Evolutionary conservation across 805 yeast genomes (phyloP), one percentile per base, ranked within the genome.

Genomic region (Starmerella davenportii): DNA sequence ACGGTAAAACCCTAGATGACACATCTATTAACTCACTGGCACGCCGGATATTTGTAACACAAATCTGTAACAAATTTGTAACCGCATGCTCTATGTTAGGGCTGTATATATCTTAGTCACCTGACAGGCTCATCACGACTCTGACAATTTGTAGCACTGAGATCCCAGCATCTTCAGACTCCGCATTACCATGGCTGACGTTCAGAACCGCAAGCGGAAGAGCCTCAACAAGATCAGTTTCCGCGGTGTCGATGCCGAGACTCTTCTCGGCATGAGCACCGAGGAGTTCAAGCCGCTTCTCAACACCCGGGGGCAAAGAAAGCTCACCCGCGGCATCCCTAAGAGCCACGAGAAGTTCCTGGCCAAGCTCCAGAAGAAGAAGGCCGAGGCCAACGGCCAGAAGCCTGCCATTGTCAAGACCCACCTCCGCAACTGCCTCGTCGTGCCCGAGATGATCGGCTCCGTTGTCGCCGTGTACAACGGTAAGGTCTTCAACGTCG

Each of bases 381-480:
- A 82, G 73, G 70, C 79, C 59, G 44, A 45, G 47, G 75, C 92
- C 56, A 53, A 57, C 45, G 60, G 53, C 23, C 96, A 90, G 72
- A 90, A 87, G 77, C 99, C 99, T 66, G 76, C 87, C 56, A 69
- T 73, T 53, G 96, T 90, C 70, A 90, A 87, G 79, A 90, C 99
- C 57, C 99, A 90, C 72, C 80, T 90, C 67, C 87, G 98, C 79
- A 85, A 85, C 79, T 82, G 85, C 94, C 68, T 90, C 65, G 65
- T 90, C 62, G 90, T 90, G 55, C 99, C 99, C 70, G 99, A 90
- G 76, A 90, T 90, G 98, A 84, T 90, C 60, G 98, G 98, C 65
- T 82, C 95, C 49, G 92, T 87, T 55, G 76, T 90, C 58, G 95
- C 95, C 72, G 79, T 90, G 59, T 90, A 90, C 94, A 90, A 90